Conservation (phyloP, 768 basidiomycete genomes). For the Trametes elegans region DNA sequence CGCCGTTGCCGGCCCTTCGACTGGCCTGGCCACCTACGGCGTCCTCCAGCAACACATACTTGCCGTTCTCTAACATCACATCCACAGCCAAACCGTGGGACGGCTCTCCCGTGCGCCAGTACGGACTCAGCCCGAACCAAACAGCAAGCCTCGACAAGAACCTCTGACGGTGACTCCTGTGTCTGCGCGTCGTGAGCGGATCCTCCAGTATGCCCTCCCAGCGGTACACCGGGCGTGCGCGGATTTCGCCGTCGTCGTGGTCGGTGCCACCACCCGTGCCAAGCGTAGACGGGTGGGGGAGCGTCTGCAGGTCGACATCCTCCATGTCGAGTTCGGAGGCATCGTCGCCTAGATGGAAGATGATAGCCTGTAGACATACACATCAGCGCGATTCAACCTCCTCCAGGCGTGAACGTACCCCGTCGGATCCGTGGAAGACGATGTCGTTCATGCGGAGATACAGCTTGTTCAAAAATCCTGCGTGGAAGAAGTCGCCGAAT, state of each 20-base stretch:
- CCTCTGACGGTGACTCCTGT: slow-evolving; percentile 36
- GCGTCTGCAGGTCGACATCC: slow-evolving; percentile 55
- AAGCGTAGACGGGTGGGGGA: slow-evolving; percentile 48
- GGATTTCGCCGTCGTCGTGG: slow-evolving; percentile 60
- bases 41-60: slow-evolving; percentile 48
- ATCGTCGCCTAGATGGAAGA: slow-evolving; percentile 61
- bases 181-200: slow-evolving; percentile 39
- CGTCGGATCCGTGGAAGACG: slow-evolving; percentile 50
- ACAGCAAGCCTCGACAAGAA: slow-evolving; percentile 54
- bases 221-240: slow-evolving; percentile 57
- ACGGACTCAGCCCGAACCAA: slow-evolving; percentile 67
- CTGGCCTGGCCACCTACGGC: not conserved
- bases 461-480: slow-evolving; percentile 69
- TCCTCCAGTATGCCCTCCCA: slow-evolving; percentile 72
- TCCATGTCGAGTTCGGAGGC: slow-evolving; percentile 58
- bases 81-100: slow-evolving; percentile 62
- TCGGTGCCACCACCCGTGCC: slow-evolving; percentile 74
- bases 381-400: not conserved
- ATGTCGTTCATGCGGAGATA: slow-evolving; percentile 71
- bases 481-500: slow-evolving; percentile 51
- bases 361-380: slow-evolving; percentile 57
- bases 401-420: slow-evolving; percentile 33
- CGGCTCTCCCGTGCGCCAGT: slow-evolving; percentile 51
- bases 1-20: not conserved
- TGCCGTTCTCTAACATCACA: slow-evolving; percentile 53